Evolutionary conservation across 23 red algal genomes (phyloP), one percentile per base, ranked within the genome.

Genomic region (Chondrus crispus): DNA sequence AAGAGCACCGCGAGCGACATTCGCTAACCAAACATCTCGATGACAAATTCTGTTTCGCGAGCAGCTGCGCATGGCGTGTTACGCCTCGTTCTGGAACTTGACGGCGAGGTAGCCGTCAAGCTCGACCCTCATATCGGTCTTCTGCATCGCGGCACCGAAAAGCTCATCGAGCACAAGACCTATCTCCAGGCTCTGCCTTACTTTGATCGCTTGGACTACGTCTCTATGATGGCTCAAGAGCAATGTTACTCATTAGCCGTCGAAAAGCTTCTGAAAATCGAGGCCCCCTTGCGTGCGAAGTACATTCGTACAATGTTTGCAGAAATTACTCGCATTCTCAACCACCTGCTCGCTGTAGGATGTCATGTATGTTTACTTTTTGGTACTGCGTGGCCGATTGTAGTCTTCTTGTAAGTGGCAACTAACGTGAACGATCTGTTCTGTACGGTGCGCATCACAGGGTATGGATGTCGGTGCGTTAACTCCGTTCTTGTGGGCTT

Each of bases 101-200:
- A 99, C 52, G 97, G 97, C 1, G 97, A 99, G 70, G 89, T 99
- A 12, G 92, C 95, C 32, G 74, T 96, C 72, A 89, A 88, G 41
- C 85, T 95, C 11, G 97, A 99, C 66, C 97, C 97, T 28, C 97
- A 99, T 91, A 63, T 99, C 18, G 97, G 97, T 26, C 85, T 99
- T 43, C 80, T 99, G 30, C 97, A 99, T 68, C 94, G 97, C 84
- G 97, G 97, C 41, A 99, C 97, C 4, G 97, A 99, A 84, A 99
- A 99, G 77, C 93, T 99, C 36, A 96, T 99, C 41, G 97, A 99
- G 79, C 89, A 99, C 87, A 99, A 99, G 81, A 99, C 97, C 13
- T 99, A 95, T 57, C 66, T 94, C 22, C 97, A 99, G 78, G 97
- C 97, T 50, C 86, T 99, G 30, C 97, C 97, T 6, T 99, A 99